phyloP scores from a whole-genome alignment of 805 yeast genomes.

The Metschnikowia hibisci region DNA sequence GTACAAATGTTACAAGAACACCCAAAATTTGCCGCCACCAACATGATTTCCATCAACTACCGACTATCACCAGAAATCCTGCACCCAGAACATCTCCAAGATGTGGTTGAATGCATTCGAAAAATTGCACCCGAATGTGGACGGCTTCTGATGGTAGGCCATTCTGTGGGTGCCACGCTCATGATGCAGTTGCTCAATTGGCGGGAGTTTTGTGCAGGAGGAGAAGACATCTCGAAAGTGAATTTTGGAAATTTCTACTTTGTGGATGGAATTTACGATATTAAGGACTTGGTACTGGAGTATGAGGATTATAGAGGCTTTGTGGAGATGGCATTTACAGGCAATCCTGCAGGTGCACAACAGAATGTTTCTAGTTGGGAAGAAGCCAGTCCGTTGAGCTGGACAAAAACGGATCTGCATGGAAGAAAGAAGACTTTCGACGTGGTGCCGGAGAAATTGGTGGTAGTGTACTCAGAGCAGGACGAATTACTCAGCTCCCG shows the following conservation, averaged over 20 bases:
- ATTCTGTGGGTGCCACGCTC: constrained; percentile 77
- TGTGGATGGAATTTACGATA: constrained; percentile 70
- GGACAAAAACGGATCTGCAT: neutral
- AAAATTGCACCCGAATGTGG: constrained; percentile 20
- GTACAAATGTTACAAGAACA: constrained; percentile 10
- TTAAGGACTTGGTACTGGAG: constrained; percentile 48
- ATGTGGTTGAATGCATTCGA: constrained; percentile 46
- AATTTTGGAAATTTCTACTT: constrained; percentile 25
- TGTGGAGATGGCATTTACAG: constrained; percentile 53
- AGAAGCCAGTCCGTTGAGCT: constrained; percentile 26
- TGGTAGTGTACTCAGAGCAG: constrained; percentile 54
- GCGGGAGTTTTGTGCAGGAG: constrained; percentile 9
- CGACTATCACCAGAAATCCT: constrained; percentile 57
- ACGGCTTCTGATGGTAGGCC: constrained; percentile 50
- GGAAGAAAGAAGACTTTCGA: neutral
- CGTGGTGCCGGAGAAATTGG: constrained; percentile 17
- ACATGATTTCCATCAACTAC: constrained; percentile 48
- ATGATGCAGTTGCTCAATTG: constrained; percentile 48
- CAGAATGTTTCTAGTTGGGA: constrained; percentile 12
- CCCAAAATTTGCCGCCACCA: constrained; percentile 4
- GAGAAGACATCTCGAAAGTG: neutral
- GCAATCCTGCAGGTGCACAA: constrained; percentile 4
- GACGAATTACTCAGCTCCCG: constrained; percentile 61
- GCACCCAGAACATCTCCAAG: constrained; percentile 62
- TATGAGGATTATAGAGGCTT: constrained; percentile 58